Evolutionary conservation across 2,329 filamentous ascomycete species (phyloP).

Genomic region (Scedosporium aurantiacum): DNA sequence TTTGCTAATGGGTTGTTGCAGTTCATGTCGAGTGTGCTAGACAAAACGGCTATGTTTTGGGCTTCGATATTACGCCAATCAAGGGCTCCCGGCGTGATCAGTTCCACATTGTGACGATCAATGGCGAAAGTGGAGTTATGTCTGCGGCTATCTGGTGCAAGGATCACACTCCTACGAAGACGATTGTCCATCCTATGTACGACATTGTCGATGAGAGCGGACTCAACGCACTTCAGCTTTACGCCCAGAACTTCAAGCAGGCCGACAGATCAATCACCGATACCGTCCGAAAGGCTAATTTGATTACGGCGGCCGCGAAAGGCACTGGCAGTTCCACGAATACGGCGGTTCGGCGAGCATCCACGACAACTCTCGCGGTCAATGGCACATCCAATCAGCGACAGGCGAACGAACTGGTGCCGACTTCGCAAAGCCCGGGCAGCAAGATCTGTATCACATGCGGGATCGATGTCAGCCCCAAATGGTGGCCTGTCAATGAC

Average conservation of each 20-base stretch:
- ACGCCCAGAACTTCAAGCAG: slow-evolving; percentile 84
- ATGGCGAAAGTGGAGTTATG: slow-evolving; percentile 71
- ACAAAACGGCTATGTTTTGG: slow-evolving; percentile 69
- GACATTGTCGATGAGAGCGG: slow-evolving; percentile 48
- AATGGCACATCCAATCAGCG: slow-evolving; percentile 14
- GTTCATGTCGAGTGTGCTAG: slow-evolving; percentile 90
- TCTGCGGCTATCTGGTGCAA: slow-evolving; percentile 86
- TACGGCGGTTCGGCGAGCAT: slow-evolving; percentile 39
- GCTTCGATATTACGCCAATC: slow-evolving; percentile 81
- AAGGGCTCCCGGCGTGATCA: slow-evolving; percentile 81
- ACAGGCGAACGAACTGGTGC: slow-evolving; percentile 13
- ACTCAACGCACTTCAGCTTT: slow-evolving; percentile 72
- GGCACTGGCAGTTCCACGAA: slow-evolving; percentile 23
- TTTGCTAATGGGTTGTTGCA: slow-evolving; percentile 13
- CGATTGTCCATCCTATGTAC: slow-evolving; percentile 65
- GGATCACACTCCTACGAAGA: slow-evolving; percentile 66
- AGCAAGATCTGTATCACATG: slow-evolving; percentile 53
- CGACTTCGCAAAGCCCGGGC: slow-evolving; percentile 23
- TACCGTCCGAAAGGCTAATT: slow-evolving; percentile 82
- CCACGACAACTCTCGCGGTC: slow-evolving; percentile 33
- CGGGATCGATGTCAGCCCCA: slow-evolving; percentile 60
- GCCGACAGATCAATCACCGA: slow-evolving; percentile 84
- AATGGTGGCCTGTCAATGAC: slow-evolving; percentile 55
- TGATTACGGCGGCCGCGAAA: slow-evolving; percentile 56
- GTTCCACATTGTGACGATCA: slow-evolving; percentile 67